Evolutionary conservation across 371 early-diverging fungal species (phyloP), one percentile per base, ranked within the genome.

Genomic region (Coemansia sp.): DNA sequence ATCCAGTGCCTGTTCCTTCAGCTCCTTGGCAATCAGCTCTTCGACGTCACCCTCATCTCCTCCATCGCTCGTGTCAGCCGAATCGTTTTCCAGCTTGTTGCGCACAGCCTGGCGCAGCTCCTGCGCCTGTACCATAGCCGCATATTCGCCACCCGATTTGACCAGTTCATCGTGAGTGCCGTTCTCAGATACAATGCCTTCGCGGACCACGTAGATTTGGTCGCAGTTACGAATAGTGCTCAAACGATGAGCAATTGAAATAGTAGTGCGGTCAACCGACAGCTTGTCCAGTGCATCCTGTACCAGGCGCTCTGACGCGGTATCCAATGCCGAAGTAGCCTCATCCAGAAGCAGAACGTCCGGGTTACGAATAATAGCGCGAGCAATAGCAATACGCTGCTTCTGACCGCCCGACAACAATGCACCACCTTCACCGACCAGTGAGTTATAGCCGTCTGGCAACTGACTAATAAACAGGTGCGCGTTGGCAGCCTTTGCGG

Each of bases 291-390:
- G 79, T 0, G 95, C 96, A 40, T 86, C 86, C 71, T 97, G 94
- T 3, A 99, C 94, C 25, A 93, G 78, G 64, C 87, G 88, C 80
- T 99, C 99, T 28, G 90, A 88, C 71, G 93, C 89, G 21, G 91
- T 87, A 80, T 99, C 98, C 53, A 99, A 71, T 0, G 97, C 96
- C 6, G 93, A 91, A 0, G 99, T 97, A 0, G 99, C 96, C 81
- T 99, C 99, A 65, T 99, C 99, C 42, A 98, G 79, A 14, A 98
- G 78, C 51, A 97, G 74, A n/a, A 97, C 84, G 63, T 83, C 84
- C 23, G 95, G 95, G 66, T 94, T 87, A 56, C 89, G 14, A 84
- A 89, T 56, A 53, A 82, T 42, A 1, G 82, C 82, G 25, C 87
- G 67, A 2, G 87, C 82, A 57, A 85, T 75, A 14, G 85, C 80